A percentile compares a stretch with the other conserved stretches of the same genome.
Evolutionary conservation across 2,329 filamentous ascomycete species (phyloP).

Genomic region (Alternaria sp.): DNA sequence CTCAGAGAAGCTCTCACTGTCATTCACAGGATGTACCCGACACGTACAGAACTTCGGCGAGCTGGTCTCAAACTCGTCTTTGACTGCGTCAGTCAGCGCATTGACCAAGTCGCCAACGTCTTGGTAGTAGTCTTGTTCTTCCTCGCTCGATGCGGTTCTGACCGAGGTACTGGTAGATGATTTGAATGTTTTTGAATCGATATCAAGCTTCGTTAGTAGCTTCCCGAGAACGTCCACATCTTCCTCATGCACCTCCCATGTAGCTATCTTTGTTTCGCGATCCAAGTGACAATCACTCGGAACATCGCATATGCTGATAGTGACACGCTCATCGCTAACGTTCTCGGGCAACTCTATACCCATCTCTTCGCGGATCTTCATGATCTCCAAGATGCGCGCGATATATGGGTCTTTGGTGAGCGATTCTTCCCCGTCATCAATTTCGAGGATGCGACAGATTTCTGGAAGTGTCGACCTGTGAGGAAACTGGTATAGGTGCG

Average conservation of each 20-base stretch:
- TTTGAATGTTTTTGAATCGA: background rate
- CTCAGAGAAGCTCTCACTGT: background rate
- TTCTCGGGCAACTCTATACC: constrained; percentile 17
- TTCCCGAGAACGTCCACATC: background rate
- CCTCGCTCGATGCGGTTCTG: background rate
- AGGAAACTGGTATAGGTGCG: constrained; percentile 21
- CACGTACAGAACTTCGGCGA: background rate
- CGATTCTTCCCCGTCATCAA: background rate
- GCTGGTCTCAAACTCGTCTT: background rate
- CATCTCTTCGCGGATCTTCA: constrained; percentile 15
- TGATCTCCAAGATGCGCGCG: constrained; percentile 15
- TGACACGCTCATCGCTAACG: constrained; percentile 3
- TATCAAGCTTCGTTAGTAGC: background rate
- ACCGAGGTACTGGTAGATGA: background rate
- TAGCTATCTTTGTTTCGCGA: background rate
- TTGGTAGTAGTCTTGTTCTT: background rate
- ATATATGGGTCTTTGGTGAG: background rate
- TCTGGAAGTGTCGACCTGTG: constrained; percentile 14
- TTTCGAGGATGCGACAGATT: constrained; percentile 13
- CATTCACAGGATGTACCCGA: background rate
- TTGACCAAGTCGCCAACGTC: background rate
- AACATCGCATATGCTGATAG: constrained; percentile 12
- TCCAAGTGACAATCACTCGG: background rate
- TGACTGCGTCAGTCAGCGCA: background rate
- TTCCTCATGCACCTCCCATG: constrained; percentile 10